Evolutionary conservation across 2,329 filamentous ascomycete species (phyloP).

Genomic region (Fusarium begoniae): DNA sequence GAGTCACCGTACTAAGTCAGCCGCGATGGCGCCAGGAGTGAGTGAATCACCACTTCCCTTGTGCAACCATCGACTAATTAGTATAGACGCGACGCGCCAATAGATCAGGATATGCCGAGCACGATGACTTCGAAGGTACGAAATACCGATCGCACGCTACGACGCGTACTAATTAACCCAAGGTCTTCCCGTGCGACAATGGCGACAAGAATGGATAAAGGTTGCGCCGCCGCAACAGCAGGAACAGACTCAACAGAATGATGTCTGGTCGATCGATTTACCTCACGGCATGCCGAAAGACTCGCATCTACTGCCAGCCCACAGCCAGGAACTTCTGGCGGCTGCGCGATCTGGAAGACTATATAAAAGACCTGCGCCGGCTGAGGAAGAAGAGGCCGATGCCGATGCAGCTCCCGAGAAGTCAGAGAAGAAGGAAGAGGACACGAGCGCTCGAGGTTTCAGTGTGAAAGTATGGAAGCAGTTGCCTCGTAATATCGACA

Average conservation of each 20-base stretch:
- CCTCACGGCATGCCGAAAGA: constrained; percentile 87
- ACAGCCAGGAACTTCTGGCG: constrained; percentile 84
- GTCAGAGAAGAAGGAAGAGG: constrained; percentile 70
- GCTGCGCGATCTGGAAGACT: constrained; percentile 80
- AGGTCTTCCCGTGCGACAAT: constrained; percentile 90
- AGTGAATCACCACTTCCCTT: constrained; percentile 39
- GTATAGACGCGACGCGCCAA: constrained; percentile 65
- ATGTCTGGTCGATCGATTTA: constrained; percentile 79
- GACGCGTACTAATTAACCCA: constrained; percentile 49
- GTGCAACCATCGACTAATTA: constrained; percentile 23
- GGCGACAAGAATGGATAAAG: constrained; percentile 76
- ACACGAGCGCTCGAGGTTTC: constrained; percentile 63
- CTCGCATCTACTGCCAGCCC: constrained; percentile 76
- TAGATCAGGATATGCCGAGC: constrained; percentile 65
- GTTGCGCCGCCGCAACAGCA: constrained; percentile 72
- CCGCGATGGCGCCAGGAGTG: constrained; percentile 53
- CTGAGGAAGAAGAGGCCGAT: constrained; percentile 68
- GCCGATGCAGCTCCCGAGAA: constrained; percentile 60
- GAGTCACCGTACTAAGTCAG: not conserved
- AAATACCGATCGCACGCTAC: not conserved
- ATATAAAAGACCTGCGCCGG: constrained; percentile 75
- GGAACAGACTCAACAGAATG: constrained; percentile 70
- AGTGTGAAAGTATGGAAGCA: constrained; percentile 70
- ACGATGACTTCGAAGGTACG: constrained; percentile 69
- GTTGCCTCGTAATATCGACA: constrained; percentile 66